Evolutionary conservation across 1,284 basidiomycete species (phyloP).

Genomic region (Ustilago nuda): DNA sequence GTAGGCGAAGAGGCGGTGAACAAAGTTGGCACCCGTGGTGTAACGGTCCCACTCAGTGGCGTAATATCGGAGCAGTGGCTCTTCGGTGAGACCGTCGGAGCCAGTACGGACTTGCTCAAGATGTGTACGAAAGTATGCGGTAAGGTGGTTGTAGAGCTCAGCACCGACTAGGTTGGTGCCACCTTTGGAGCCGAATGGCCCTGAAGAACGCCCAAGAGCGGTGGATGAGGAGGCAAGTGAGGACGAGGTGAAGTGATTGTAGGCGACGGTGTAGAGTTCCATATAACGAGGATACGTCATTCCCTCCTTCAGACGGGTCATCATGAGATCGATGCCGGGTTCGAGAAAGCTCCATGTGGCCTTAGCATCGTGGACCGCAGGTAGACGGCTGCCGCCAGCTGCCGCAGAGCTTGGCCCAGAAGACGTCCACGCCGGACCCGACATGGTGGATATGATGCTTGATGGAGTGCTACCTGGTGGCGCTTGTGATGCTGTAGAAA

Average conservation of each 20-base stretch:
- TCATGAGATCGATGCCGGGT: constrained; percentile 76
- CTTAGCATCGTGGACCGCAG: constrained; percentile 46
- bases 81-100: constrained; percentile 83
- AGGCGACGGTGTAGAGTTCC: constrained; percentile 85
- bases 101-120: constrained; percentile 72
- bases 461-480: background rate
- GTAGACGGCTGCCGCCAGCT: constrained; percentile 29
- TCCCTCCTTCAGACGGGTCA: constrained; percentile 77
- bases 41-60: constrained; percentile 94
- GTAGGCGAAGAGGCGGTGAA: constrained; percentile 85
- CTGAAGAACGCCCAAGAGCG: constrained; percentile 43
- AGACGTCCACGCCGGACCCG: constrained; percentile 21
- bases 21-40: constrained; percentile 94
- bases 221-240: constrained; percentile 74
- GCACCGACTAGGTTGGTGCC: constrained; percentile 95
- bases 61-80: constrained; percentile 90
- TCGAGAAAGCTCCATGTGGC: constrained; percentile 90
- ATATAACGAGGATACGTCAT: constrained; percentile 94
- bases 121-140: constrained; percentile 81
- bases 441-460: constrained; percentile 15
- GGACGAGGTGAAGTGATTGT: constrained; percentile 96
- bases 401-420: constrained; percentile 20
- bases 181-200: constrained; percentile 40
- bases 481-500: background rate
- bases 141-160: constrained; percentile 90